These are phyloP conservation scores for Ambispora gerdemannii DNA, from an alignment of 192 early-diverging fungal genomes.

Conservation along the genomic window DNA sequence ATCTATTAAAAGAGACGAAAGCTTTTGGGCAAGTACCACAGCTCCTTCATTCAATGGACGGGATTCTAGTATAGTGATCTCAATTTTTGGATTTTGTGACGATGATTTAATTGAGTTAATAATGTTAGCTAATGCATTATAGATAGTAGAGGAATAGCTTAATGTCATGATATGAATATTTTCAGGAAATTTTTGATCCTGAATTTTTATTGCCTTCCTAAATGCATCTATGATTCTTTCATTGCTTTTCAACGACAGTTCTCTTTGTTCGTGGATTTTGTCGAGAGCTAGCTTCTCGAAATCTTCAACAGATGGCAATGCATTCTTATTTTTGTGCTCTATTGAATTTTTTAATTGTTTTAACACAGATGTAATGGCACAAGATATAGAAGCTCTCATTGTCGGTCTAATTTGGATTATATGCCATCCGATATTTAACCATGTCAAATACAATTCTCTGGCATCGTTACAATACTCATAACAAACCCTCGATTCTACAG, in stretches of 20 bases:
- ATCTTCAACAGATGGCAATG: slow-evolving; percentile 5
- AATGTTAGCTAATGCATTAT: neutral
- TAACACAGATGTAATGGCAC: neutral
- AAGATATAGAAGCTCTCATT: slow-evolving; percentile 25
- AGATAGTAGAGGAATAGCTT: slow-evolving; percentile 22
- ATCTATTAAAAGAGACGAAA: neutral
- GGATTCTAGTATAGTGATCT: slow-evolving; percentile 19
- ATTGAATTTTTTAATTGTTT: neutral
- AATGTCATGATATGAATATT: slow-evolving; percentile 19
- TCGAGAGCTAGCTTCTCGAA: neutral
- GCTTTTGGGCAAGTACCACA: neutral
- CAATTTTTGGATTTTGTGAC: neutral
- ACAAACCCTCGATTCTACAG: neutral
- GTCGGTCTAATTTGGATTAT: slow-evolving; percentile 21
- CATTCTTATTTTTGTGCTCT: neutral
- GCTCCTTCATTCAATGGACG: slow-evolving; percentile 21
- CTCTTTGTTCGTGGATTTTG: slow-evolving; percentile 2
- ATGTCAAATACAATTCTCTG: neutral
- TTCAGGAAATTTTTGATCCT: neutral
- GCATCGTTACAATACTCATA: neutral
- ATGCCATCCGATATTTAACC: slow-evolving; percentile 22
- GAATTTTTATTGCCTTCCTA: neutral
- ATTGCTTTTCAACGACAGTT: neutral
- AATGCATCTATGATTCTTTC: slow-evolving; percentile 4
- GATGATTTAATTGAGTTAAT: slow-evolving; percentile 3